A percentile compares a stretch with the other conserved stretches of the same genome.
phyloP scores from a whole-genome alignment of 2,329 filamentous ascomycete genomes.

The Neonectria magnoliae region DNA sequence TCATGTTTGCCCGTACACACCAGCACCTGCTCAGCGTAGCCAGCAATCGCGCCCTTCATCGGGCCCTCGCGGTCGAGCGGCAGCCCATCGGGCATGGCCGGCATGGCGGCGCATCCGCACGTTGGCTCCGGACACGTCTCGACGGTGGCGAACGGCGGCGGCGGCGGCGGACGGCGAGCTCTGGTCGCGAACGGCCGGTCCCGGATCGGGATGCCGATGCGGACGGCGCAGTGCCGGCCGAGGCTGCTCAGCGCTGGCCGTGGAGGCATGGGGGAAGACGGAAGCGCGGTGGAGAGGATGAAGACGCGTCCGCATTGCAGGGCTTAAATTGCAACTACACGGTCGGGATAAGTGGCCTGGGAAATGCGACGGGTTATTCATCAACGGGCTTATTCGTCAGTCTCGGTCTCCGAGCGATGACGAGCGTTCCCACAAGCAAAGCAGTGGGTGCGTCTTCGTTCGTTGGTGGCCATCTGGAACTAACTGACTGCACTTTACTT shows the following conservation, averaged over 20 bases:
- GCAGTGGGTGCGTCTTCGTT: background rate
- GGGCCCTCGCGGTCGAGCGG: slow-evolving; percentile 77
- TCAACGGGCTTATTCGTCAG: slow-evolving; percentile 23
- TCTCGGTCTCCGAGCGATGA: slow-evolving; percentile 37
- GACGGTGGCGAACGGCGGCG: slow-evolving; percentile 56
- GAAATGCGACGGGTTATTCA: slow-evolving; percentile 16
- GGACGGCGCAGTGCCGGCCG: slow-evolving; percentile 22
- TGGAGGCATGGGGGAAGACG: slow-evolving; percentile 27
- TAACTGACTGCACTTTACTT: background rate
- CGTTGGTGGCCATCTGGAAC: slow-evolving; percentile 1
- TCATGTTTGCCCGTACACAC: slow-evolving; percentile 83
- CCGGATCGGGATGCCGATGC: background rate
- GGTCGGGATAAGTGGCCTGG: background rate
- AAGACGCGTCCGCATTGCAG: slow-evolving; percentile 8
- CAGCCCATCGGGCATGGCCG: slow-evolving; percentile 71
- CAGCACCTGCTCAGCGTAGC: slow-evolving; percentile 84
- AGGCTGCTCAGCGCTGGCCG: slow-evolving; percentile 29
- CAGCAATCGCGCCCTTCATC: slow-evolving; percentile 80
- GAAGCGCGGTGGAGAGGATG: background rate
- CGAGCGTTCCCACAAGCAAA: background rate
- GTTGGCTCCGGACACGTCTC: slow-evolving; percentile 76
- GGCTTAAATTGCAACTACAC: slow-evolving; percentile 1
- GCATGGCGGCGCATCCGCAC: slow-evolving; percentile 77
- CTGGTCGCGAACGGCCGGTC: slow-evolving; percentile 7
- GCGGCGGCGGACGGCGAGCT: slow-evolving; percentile 30